Base-by-base conservation (phyloP, 2,329 filamentous ascomycete species). In the Aspergillus tanneri region DNA sequence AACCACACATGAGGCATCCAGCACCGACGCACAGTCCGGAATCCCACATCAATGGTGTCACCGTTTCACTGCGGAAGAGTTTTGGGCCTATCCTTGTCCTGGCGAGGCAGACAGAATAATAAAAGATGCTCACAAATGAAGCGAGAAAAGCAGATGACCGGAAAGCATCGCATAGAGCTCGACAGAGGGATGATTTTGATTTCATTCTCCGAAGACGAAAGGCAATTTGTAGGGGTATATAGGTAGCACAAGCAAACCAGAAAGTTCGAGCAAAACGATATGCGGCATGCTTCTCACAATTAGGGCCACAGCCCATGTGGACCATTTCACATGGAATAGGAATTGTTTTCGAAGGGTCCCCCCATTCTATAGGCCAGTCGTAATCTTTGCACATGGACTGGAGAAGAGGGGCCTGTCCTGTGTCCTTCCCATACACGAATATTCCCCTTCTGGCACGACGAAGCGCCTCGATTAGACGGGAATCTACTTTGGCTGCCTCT, bases 251-350 rank as follows among this genome's bases (percentile, higher is more conserved):
- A 30, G 88, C 83, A 77, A 88, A 90, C 49, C 76, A 77, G 77
- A 88, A 92, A 2, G 86, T 84, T 44, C 80, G 78, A 44, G 68
- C 69, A 67, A 92, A 88, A 27, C 89, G 81, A 50, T 77, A 79
- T 18, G 85, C 50, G 3, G 86, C 87, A 65, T 95, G 87, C 54
- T 77, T 77, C 65, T 95, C 89, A 68, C 89, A 73, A 47, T 76
- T 88, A 2, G 82, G 77, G 2, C 88, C 86, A 53, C 77, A 78
- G 46, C 86, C 86, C 83, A 90, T 89, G 70, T 95, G 90, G 3
- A 93, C 88, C 55, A 95, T 76, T 65, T 90, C 84, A 69, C 90
- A 95, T 1, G 88, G 88, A 49, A 92, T 86, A 0, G 89, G 90
- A 8, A 85, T 70, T 0, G 84, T 80, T 47, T 77, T 75, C 14